Percentiles rank a stretch among this genome's conserved stretches.
Evolutionary conservation across 2,329 filamentous ascomycete genomes (phyloP).

Genomic region (Ceratocystis alfenasii): DNA sequence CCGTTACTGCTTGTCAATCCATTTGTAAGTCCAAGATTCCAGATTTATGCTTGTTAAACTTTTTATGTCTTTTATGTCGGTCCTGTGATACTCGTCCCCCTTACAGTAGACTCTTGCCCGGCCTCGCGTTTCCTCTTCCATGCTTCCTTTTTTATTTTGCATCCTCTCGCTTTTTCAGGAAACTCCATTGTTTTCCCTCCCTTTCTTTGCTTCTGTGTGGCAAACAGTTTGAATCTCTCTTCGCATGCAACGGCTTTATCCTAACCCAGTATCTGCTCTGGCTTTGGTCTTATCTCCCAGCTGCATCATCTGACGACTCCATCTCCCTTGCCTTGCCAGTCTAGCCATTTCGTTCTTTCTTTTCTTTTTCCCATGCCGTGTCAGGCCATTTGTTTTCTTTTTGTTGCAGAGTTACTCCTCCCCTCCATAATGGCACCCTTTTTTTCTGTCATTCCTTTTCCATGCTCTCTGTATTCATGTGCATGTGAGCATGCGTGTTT

Average conservation of each 20-base stretch:
- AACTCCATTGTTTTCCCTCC: not conserved
- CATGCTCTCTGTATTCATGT: too few species aligned
- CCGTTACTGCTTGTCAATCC: not conserved
- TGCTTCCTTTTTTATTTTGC: not conserved
- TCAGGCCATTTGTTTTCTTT: conserved; percentile 10
- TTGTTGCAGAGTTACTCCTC: not conserved
- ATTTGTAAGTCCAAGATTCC: not conserved
- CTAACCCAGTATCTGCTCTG: not conserved
- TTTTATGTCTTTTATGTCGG: not conserved
- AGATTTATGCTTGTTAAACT: not conserved
- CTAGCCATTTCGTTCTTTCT: not conserved
- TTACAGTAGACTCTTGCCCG: not conserved
- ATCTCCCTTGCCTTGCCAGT: not conserved
- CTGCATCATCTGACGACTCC: not conserved
- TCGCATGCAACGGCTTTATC: not conserved
- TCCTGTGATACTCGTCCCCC: not conserved
- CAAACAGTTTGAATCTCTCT: not conserved
- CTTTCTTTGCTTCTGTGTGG: not conserved
- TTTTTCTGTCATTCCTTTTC: too few species aligned
- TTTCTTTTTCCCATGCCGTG: not conserved
- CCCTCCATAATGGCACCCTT: not conserved
- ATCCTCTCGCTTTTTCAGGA: not conserved
- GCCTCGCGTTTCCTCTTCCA: not conserved
- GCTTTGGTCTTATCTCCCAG: not conserved
- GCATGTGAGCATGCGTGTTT: too few species aligned